phyloP scores from a whole-genome alignment of 495 filamentous ascomycete species.

The Amorphotheca resinae region DNA sequence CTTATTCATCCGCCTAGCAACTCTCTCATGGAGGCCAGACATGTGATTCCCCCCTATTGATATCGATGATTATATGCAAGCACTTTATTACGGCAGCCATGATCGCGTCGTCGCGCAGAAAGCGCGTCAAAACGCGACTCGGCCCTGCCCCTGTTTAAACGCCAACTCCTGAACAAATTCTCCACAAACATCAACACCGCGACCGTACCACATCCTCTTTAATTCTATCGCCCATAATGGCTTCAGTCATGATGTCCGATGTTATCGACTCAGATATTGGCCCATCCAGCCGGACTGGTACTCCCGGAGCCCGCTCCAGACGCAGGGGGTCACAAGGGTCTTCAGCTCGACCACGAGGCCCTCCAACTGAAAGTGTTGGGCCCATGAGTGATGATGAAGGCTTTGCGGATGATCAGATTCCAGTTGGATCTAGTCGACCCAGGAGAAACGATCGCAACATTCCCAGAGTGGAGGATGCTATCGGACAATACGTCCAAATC shows the following conservation, averaged over 20 bases:
- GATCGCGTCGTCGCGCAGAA: conserved; percentile 6
- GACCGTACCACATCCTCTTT: neutral
- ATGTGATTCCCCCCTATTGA: too few species aligned
- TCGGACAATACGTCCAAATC: conserved; percentile 73
- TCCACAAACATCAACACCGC: conserved; percentile 12
- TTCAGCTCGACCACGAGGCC: conserved; percentile 46
- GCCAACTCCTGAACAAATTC: conserved; percentile 6
- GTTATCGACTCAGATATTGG: conserved; percentile 11
- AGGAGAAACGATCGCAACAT: conserved; percentile 52
- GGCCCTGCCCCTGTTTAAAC: conserved; percentile 3
- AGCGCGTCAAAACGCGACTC: conserved; percentile 9
- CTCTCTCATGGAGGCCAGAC: too few species aligned
- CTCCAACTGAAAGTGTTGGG: conserved; percentile 53
- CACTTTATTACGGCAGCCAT: conserved; percentile 16
- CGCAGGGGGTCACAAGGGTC: conserved; percentile 44
- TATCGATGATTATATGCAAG: conserved; percentile 8
- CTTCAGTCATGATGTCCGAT: conserved; percentile 21
- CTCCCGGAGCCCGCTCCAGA: conserved; percentile 9
- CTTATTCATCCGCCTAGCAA: too few species aligned
- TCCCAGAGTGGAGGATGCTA: conserved; percentile 74
- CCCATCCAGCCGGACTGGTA: conserved; percentile 13
- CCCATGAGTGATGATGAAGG: conserved; percentile 52
- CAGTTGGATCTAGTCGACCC: conserved; percentile 39
- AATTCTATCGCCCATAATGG: conserved; percentile 6
- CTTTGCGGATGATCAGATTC: conserved; percentile 45